These are phyloP conservation scores for Pinus tabuliformis DNA, from an alignment of 75 land plant species.

Conservation along the genomic window DNA sequence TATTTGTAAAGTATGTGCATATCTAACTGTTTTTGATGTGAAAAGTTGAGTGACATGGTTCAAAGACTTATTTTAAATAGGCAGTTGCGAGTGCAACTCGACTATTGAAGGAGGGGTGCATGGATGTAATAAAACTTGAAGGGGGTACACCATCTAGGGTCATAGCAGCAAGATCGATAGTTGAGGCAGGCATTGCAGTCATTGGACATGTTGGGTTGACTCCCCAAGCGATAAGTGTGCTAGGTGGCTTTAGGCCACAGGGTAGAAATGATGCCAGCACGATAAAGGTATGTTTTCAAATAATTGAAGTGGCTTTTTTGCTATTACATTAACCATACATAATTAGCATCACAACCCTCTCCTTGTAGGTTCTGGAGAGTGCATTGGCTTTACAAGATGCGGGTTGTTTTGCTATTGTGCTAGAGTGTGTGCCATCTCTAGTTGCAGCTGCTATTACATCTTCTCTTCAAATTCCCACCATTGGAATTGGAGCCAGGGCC, in stretches of 20 bases:
- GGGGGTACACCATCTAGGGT: slow-evolving; percentile 91
- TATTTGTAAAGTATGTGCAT: no score
- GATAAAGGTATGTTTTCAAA: slow-evolving; percentile 42
- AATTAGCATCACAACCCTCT: background rate
- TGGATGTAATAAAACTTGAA: slow-evolving; percentile 96
- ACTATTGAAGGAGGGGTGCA: slow-evolving; percentile 86
- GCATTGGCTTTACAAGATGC: slow-evolving; percentile 90
- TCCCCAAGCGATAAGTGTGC: slow-evolving; percentile 96
- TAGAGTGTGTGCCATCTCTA: slow-evolving; percentile 91
- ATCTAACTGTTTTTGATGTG: no score
- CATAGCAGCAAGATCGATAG: slow-evolving; percentile 80
- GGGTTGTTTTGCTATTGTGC: slow-evolving; percentile 89
- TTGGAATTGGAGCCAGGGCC: slow-evolving; percentile 98
- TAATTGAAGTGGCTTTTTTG: background rate
- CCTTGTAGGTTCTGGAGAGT: slow-evolving; percentile 79
- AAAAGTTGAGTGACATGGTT: background rate
- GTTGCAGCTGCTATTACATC: slow-evolving; percentile 95
- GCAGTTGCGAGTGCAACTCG: slow-evolving; percentile 87
- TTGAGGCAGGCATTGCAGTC: slow-evolving; percentile 95
- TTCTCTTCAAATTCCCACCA: slow-evolving; percentile 84
- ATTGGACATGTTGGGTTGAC: slow-evolving; percentile 99
- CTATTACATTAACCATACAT: background rate
- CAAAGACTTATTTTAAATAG: slow-evolving; percentile 19
- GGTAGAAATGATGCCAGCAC: slow-evolving; percentile 82
- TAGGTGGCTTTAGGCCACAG: slow-evolving; percentile 97